phyloP scores from a whole-genome alignment of 1,139 yeast species.

The Yamadazyma buinensis region DNA sequence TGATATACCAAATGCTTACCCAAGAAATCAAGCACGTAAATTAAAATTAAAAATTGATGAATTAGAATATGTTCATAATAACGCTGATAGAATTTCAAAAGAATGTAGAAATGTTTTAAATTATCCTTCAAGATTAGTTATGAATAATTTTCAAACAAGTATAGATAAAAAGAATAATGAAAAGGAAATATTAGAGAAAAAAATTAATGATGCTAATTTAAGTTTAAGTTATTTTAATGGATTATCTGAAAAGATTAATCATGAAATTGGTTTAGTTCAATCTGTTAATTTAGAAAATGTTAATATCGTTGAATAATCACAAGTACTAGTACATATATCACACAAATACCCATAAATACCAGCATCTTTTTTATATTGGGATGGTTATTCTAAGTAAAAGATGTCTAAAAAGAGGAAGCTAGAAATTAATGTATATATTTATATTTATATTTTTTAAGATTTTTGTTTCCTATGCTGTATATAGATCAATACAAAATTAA shows the following conservation, averaged over 20 bases:
- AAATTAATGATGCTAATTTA: constrained; percentile 55
- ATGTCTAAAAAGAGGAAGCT: no score
- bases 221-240: constrained; percentile 60
- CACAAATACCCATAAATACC: no score
- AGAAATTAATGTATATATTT: background rate
- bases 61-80: constrained; percentile 72
- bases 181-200: constrained; percentile 52
- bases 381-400: no score
- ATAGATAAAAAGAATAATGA: constrained; percentile 62
- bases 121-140: constrained; percentile 81
- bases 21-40: constrained; percentile 75
- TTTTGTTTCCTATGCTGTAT: constrained; percentile 19
- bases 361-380: no score
- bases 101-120: constrained; percentile 81
- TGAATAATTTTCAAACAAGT: constrained; percentile 67
- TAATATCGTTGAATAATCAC: constrained; percentile 41
- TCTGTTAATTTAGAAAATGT: constrained; percentile 53
- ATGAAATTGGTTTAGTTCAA: constrained; percentile 45
- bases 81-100: constrained; percentile 72
- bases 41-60: constrained; percentile 58
- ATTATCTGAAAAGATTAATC: constrained; percentile 44
- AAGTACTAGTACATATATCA: no score
- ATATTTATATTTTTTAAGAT: background rate
- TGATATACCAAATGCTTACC: constrained; percentile 88
- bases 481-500: constrained; percentile 22